These are phyloP conservation scores for Daldinia sp. DNA, from an alignment of 2,329 filamentous ascomycete genomes.

Conservation along the genomic window DNA sequence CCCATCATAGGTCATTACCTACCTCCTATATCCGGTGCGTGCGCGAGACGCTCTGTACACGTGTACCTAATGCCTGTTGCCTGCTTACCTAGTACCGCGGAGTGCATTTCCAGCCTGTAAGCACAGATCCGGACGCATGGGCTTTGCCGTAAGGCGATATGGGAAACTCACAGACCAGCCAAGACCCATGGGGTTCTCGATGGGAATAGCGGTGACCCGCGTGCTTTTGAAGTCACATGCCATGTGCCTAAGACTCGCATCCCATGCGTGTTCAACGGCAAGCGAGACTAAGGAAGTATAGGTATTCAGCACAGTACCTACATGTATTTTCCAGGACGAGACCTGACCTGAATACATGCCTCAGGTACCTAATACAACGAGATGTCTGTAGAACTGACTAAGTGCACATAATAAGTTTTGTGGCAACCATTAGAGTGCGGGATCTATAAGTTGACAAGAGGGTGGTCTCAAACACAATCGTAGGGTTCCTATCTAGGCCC, in stretches of 20 bases:
- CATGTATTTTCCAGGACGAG: not conserved
- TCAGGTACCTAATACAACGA: not conserved
- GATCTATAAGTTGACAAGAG: not conserved
- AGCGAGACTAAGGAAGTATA: conserved; percentile 7
- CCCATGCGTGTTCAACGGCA: conserved; percentile 16
- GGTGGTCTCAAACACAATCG: not conserved
- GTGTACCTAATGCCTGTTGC: conserved; percentile 35
- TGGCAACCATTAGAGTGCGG: not conserved
- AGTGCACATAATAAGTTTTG: not conserved
- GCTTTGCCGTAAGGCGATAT: conserved; percentile 12
- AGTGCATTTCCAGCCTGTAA: conserved; percentile 21
- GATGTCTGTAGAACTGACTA: not conserved
- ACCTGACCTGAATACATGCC: not conserved
- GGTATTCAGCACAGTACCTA: not conserved
- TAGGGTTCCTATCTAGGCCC: not conserved
- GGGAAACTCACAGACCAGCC: conserved; percentile 21
- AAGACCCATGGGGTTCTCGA: conserved; percentile 19
- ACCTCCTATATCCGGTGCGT: conserved; percentile 1
- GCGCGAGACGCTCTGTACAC: conserved; percentile 30
- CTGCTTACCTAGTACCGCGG: conserved; percentile 9
- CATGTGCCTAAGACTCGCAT: conserved; percentile 23
- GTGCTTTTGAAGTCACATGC: conserved; percentile 43
- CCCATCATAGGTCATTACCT: conserved; percentile 17
- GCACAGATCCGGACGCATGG: conserved; percentile 23
- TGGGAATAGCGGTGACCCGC: conserved; percentile 43